phyloP scores from a whole-genome alignment of 306 rosid species.

The Vigna hirtella region DNA sequence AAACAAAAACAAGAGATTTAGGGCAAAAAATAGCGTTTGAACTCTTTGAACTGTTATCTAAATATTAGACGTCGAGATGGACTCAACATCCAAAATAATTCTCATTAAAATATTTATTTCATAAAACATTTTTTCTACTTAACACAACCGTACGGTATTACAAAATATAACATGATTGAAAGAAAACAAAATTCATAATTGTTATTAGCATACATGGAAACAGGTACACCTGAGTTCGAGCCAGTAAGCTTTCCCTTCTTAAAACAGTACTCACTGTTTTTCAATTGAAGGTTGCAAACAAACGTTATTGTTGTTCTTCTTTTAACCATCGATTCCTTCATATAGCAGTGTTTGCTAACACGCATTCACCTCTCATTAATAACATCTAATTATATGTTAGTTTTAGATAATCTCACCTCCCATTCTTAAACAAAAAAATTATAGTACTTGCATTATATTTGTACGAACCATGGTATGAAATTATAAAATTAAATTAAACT shows the following conservation, averaged over 20 bases:
- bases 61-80: no score
- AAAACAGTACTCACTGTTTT: not conserved
- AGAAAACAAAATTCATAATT: not conserved
- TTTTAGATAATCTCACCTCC: not conserved
- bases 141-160: not conserved
- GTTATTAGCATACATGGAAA: not conserved
- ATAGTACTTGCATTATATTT: not conserved
- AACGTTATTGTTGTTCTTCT: not conserved
- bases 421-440: not conserved
- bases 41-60: no score
- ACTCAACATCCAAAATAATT: no score
- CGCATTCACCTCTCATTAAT: not conserved
- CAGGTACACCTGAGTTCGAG: not conserved
- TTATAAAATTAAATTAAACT: no score
- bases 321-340: not conserved
- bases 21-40: no score
- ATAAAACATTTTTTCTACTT: no score
- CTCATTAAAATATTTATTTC: no score
- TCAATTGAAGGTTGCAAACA: not conserved
- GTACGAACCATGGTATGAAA: no score
- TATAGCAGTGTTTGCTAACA: not conserved
- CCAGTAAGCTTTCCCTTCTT: not conserved
- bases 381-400: not conserved
- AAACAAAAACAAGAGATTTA: no score
- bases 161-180: constrained; percentile 3